phyloP scores from a whole-genome alignment of 73 alveolate species.

The Paramecium sexaurelia region DNA sequence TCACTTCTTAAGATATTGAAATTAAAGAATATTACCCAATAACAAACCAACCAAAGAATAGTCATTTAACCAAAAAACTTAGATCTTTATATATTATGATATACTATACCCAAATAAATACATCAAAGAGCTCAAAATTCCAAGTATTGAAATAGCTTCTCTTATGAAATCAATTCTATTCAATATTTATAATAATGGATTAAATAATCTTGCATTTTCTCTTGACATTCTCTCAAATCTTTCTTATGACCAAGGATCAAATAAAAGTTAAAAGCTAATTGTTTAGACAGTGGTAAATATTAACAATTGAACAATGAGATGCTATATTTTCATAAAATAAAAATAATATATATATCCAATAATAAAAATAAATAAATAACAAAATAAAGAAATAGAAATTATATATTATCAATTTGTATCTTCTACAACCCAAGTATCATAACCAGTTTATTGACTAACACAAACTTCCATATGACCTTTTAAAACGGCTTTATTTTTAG shows the following conservation, averaged over 20 bases:
- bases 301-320: neutral
- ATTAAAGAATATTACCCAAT: constrained; percentile 29
- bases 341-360: neutral
- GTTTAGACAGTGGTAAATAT: constrained; percentile 11
- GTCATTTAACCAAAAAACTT: constrained; percentile 45
- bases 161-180: constrained; percentile 19
- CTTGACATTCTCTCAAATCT: constrained; percentile 44
- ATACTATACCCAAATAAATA: constrained; percentile 13
- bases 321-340: neutral
- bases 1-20: constrained; percentile 20
- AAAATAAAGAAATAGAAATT: neutral
- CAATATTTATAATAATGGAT: neutral
- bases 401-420: neutral
- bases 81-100: neutral
- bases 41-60: neutral
- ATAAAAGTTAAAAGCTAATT: neutral
- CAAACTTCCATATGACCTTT: neutral
- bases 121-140: neutral
- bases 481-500: neutral
- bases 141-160: constrained; percentile 34
- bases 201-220: constrained; percentile 58
- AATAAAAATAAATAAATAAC: neutral
- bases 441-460: neutral
- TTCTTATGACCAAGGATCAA: constrained; percentile 53
- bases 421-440: constrained; percentile 22